Evolutionary conservation across 1,284 basidiomycete genomes (phyloP).

Genomic region (Psilocybe mexicana): DNA sequence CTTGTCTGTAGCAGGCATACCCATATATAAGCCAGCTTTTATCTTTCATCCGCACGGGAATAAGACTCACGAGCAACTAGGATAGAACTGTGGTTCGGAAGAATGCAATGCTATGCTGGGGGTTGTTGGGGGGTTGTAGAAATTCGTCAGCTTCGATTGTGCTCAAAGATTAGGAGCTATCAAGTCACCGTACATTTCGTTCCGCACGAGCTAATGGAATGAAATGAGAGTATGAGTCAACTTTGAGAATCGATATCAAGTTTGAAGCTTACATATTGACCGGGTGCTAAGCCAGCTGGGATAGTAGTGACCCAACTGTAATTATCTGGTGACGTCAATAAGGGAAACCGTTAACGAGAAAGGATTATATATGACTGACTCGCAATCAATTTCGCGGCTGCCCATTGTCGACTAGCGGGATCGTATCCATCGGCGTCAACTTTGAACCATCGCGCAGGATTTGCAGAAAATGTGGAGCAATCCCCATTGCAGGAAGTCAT

Average conservation of each 20-base stretch:
- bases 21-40: constrained; percentile 8
- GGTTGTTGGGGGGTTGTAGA: constrained; percentile 2
- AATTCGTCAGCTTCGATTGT: background rate
- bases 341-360: background rate
- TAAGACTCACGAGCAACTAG: constrained; percentile 39
- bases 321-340: constrained; percentile 25
- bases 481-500: constrained; percentile 41
- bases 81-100: constrained; percentile 37
- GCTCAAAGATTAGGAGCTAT: background rate
- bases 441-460: constrained; percentile 39
- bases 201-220: constrained; percentile 33
- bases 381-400: constrained; percentile 34
- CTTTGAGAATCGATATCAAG: background rate
- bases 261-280: constrained; percentile 38
- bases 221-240: background rate
- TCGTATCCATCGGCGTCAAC: constrained; percentile 39
- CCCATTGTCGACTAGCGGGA: constrained; percentile 31
- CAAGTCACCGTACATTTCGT: constrained; percentile 35
- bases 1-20: constrained; percentile 26
- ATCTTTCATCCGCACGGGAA: constrained; percentile 12
- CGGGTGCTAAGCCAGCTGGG: constrained; percentile 32
- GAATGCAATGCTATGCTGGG: constrained; percentile 39
- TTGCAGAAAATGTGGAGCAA: constrained; percentile 35
- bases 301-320: constrained; percentile 38
- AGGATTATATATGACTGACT: constrained; percentile 25